Conservation (phyloP, 1,139 yeast genomes). For the Blastobotrys arbuscula region DNA sequence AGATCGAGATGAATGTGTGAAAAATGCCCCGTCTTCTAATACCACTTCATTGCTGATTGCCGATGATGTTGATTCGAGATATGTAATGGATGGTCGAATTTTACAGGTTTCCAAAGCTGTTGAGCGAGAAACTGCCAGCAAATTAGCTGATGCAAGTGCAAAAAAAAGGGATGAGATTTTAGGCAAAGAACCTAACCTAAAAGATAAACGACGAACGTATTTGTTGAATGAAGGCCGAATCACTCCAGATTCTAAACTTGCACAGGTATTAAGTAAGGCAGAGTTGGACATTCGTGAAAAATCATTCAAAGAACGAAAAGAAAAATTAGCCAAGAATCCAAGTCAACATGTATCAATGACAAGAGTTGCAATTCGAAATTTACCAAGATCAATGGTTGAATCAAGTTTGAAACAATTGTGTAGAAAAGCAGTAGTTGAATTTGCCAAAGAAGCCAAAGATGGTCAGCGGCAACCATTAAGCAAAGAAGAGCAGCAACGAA, state of each 20-base stretch:
- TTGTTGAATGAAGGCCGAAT: slow-evolving; percentile 92
- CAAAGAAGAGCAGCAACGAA: slow-evolving; percentile 81
- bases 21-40: slow-evolving; percentile 65
- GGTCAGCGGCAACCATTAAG: slow-evolving; percentile 76
- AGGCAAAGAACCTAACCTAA: slow-evolving; percentile 62
- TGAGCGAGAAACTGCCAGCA: slow-evolving; percentile 78
- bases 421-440: slow-evolving; percentile 89
- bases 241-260: slow-evolving; percentile 72
- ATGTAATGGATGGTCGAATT: slow-evolving; percentile 90
- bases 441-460: slow-evolving; percentile 85
- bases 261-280: slow-evolving; percentile 56
- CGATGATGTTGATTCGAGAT: slow-evolving; percentile 84
- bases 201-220: slow-evolving; percentile 79
- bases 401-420: slow-evolving; percentile 87
- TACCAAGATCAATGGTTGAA: slow-evolving; percentile 88
- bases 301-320: slow-evolving; percentile 78
- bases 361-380: slow-evolving; percentile 86
- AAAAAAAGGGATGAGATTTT: slow-evolving; percentile 64
- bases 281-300: slow-evolving; percentile 88
- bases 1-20: slow-evolving; percentile 62
- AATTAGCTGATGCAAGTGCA: slow-evolving; percentile 68
- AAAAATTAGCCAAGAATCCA: slow-evolving; percentile 87
- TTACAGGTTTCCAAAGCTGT: slow-evolving; percentile 79
- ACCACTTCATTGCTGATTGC: slow-evolving; percentile 78
- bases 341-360: slow-evolving; percentile 85